Evolutionary conservation across 2,329 filamentous ascomycete species (phyloP), one percentile per base, ranked within the genome.

Genomic region (Monilinia fructigena): DNA sequence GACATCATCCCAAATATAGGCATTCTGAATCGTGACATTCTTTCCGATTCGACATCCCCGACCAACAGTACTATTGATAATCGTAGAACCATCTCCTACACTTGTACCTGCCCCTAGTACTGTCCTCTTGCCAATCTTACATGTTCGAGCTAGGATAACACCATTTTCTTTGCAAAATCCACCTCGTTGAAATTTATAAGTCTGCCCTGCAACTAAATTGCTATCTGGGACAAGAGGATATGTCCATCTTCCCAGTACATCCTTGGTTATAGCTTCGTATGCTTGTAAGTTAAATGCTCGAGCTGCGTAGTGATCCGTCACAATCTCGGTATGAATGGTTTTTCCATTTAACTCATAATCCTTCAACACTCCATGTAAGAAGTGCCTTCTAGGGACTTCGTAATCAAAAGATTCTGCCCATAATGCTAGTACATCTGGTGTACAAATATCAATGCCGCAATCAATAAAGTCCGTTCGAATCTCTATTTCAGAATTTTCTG

Each of bases 341-440:
- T 98, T 97, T 67, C 93, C 93, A 77, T 98, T 98, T 66, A 98
- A 82, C 76, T 99, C 95, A 81, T 92, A 97, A 77, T 99, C 95
- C 80, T 97, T 97, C 64, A 99, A 81, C 1, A 98, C 93, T 67
- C 93, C 93, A 76, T 93, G 91, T 47, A 99, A 79, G 74, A 97
- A 97, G 74, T 96, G 92, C 73, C 89, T 89, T 65, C 93, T 86
- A 1, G 94, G 92, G 10, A 93, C 84, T 76, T 97, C 93, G 77
- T 97, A 98, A 77, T 99, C 94, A 74, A 98, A 99, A 75, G 93
- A 97, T 79, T 99, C 95, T 11, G 93, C 95, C 92, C 95, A 99
- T 66, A 98, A 80, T 10, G 93, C 93, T 54, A 98, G 84, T 11
- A 97, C 93, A 75, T 98, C 95, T 0, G 94, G 93, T 0, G 95